Base-by-base conservation (phyloP, 495 filamentous ascomycete species). In the Tuber aestivum region DNA sequence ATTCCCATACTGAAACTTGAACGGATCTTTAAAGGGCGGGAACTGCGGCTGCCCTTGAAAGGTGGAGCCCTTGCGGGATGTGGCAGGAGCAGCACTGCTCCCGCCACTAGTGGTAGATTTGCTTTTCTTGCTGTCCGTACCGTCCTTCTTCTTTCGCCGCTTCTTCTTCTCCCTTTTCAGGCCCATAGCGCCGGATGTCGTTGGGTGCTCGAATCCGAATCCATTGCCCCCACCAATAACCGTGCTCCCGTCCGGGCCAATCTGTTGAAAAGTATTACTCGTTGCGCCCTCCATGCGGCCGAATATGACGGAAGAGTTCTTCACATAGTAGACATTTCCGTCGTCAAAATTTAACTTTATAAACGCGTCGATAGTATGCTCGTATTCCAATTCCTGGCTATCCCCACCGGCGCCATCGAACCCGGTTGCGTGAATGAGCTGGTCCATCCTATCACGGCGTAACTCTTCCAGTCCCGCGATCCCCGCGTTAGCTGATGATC, bases 311-410 rank as follows among this genome's bases (percentile, higher is more conserved):
- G 74, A 77, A 5, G 50, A 73, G 42, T 75, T 83, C 32, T 77
- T 80, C 44, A 83, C 78, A 56, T 83, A 83, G 40, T 77, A 83
- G 1, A 79, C 82, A n/a, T 83, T 80, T n/a, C 82, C 82, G 41
- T 81, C 81, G 38, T 83, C 82, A 45, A 83, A 83, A 38, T 82
- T 77, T n/a, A 83, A 71, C 41, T 79, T 71, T 41, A 83, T 74
- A 76, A 79, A 83, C 42, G 82, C 82, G 42, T 81, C 77, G 18
- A 83, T 82, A 9, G 82, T 75, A 41, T 74, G 80, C 4, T 74
- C 72, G n/a, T 70, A 45, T 37, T 35, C 27, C 35, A 8, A 14
- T 35, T 35, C 56, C 16, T 35, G 56, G 5, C 32, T 65, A 65
- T 65, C 32, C 8, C 41, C 70, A 27, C 70, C 48, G 12, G 72